These are phyloP conservation scores for Rutstroemia sp. DNA, from an alignment of 2,329 filamentous ascomycete genomes.

Conservation along the genomic window DNA sequence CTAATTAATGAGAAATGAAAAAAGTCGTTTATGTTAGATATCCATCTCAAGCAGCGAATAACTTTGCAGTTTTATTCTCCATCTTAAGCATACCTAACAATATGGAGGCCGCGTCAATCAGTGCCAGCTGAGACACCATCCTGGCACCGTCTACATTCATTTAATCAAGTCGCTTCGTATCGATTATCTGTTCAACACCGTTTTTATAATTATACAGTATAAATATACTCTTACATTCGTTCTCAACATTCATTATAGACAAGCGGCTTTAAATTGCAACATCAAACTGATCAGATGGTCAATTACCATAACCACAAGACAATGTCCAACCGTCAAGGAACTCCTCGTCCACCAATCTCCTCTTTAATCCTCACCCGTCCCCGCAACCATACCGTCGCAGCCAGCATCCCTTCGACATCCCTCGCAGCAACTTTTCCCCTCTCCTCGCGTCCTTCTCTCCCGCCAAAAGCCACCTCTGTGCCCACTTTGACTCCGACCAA, in stretches of 20 bases:
- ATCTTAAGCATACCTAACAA: background rate
- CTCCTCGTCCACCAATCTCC: background rate
- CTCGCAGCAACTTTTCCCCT: background rate
- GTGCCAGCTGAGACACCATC: constrained; percentile 7
- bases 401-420: background rate
- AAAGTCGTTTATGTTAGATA: background rate
- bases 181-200: too few relatives aligned
- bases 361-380: background rate
- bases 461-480: too few relatives aligned
- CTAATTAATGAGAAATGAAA: constrained; percentile 10
- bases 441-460: background rate
- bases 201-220: too few relatives aligned
- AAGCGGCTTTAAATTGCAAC: background rate
- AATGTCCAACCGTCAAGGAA: constrained; percentile 5
- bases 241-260: background rate
- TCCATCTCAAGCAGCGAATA: background rate
- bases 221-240: background rate
- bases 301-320: background rate
- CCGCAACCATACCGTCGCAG: constrained; percentile 1
- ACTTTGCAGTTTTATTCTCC: background rate
- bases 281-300: background rate
- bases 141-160: constrained; percentile 3
- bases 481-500: background rate
- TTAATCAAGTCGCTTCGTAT: background rate
- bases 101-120: constrained; percentile 1